Percentiles rank a stretch among this genome's conserved stretches.
Conservation (phyloP, 164 flowering plant genomes). For the Protea cynaroides region DNA sequence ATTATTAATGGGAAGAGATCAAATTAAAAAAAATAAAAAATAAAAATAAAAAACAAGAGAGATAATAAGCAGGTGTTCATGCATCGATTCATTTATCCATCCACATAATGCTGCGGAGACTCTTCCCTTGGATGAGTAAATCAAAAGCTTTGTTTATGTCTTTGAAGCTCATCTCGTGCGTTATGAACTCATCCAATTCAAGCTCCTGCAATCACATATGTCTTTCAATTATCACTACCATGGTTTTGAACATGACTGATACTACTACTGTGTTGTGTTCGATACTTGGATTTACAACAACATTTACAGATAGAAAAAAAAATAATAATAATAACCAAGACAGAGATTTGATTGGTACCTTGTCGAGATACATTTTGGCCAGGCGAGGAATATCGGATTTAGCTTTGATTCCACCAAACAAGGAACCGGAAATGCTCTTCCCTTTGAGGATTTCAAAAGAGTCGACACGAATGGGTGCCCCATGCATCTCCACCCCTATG, state of each 20-base stretch:
- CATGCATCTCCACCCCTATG: slow-evolving; percentile 60
- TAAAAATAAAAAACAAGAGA: too few relatives aligned
- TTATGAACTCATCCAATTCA: slow-evolving; percentile 51
- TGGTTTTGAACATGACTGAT: too few relatives aligned
- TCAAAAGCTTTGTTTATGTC: slow-evolving; percentile 79
- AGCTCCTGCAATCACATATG: slow-evolving; percentile 41
- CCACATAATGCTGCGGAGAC: slow-evolving; percentile 72
- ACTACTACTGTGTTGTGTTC: too few relatives aligned
- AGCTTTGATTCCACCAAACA: slow-evolving; percentile 64
- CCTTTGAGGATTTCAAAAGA: slow-evolving; percentile 41
- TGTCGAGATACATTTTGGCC: slow-evolving; percentile 36
- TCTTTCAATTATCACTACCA: too few relatives aligned
- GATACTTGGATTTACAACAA: too few relatives aligned
- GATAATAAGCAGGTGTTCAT: too few relatives aligned
- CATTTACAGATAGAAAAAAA: too few relatives aligned
- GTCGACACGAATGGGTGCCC: slow-evolving; percentile 29
- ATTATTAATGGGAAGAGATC: too few relatives aligned
- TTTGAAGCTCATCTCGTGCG: slow-evolving; percentile 50
- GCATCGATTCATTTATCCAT: slow-evolving; percentile 41
- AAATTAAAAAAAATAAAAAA: too few relatives aligned
- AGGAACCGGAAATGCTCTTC: slow-evolving; percentile 38
- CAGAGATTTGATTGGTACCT: slow-evolving; percentile 32
- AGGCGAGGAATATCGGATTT: slow-evolving; percentile 57
- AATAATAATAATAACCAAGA: too few relatives aligned
- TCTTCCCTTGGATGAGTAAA: slow-evolving; percentile 42